A percentile compares a stretch with the other conserved stretches of the same genome.
Conservation (phyloP, 2,329 filamentous ascomycete species). For the Knufia petricola region DNA sequence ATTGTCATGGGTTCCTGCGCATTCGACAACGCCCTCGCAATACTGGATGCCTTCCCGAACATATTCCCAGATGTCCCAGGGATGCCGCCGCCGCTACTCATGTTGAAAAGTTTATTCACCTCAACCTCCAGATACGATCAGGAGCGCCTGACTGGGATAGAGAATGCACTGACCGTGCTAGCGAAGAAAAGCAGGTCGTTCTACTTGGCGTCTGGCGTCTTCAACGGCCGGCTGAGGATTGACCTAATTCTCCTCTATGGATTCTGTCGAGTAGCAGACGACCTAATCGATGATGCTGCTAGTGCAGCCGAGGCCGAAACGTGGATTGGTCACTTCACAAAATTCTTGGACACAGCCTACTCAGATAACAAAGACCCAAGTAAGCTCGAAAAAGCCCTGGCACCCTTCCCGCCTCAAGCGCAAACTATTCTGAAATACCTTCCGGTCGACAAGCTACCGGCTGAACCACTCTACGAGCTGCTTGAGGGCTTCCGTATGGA, state of each 20-base stretch:
- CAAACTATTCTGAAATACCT: conserved; percentile 51
- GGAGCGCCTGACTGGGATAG: conserved; percentile 47
- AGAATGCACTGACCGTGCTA: conserved; percentile 50
- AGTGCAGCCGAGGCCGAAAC: conserved; percentile 42
- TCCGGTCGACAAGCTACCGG: conserved; percentile 47
- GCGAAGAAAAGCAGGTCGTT: conserved; percentile 62
- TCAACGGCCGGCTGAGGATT: conserved; percentile 57
- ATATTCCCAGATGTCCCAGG: conserved; percentile 44
- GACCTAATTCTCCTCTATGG: conserved; percentile 63
- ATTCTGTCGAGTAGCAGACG: conserved; percentile 64
- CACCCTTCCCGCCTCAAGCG: conserved; percentile 43
- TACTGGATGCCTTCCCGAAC: conserved; percentile 54
- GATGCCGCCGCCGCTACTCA: conserved; percentile 39
- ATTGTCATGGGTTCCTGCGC: conserved; percentile 61
- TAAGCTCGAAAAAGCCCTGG: conserved; percentile 24
- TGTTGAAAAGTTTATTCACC: conserved; percentile 45
- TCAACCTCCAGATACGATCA: conserved; percentile 47
- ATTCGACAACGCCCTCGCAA: conserved; percentile 59
- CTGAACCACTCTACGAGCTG: conserved; percentile 52
- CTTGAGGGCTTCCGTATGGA: conserved; percentile 62
- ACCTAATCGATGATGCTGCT: conserved; percentile 58
- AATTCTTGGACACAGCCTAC: conserved; percentile 44
- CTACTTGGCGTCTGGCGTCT: conserved; percentile 61
- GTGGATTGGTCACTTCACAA: conserved; percentile 51
- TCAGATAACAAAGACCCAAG: conserved; percentile 32